Conservation (phyloP, 192 early-diverging fungal species). For the Backusella circina region DNA sequence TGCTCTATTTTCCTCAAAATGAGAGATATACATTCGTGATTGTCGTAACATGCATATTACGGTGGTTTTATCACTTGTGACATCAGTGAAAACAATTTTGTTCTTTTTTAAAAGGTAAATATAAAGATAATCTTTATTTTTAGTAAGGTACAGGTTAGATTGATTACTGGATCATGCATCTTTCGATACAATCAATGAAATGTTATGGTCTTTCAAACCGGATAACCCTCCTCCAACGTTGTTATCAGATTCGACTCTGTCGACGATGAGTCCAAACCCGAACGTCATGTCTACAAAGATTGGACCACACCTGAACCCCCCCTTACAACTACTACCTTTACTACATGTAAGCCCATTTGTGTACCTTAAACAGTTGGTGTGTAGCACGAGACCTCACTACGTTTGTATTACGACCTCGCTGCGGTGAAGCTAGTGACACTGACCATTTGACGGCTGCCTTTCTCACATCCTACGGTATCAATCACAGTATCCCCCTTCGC, state of each 20-base stretch:
- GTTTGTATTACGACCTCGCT: slow-evolving; percentile 89
- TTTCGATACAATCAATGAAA: too few relatives aligned
- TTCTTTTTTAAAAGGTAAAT: too few relatives aligned
- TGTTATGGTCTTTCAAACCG: too few relatives aligned
- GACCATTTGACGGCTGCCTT: slow-evolving; percentile 90
- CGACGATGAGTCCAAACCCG: slow-evolving; percentile 91
- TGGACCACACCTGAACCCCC: slow-evolving; percentile 63
- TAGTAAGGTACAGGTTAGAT: too few relatives aligned
- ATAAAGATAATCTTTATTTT: too few relatives aligned
- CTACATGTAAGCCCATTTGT: slow-evolving; percentile 87
- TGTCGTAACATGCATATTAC: too few relatives aligned
- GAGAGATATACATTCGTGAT: too few relatives aligned
- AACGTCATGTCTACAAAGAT: slow-evolving; percentile 78
- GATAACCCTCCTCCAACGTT: slow-evolving; percentile 89
- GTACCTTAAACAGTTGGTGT: slow-evolving; percentile 76
- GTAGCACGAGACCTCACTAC: slow-evolving; percentile 78
- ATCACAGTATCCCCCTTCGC: slow-evolving; percentile 87
- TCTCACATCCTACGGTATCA: slow-evolving; percentile 80
- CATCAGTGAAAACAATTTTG: too few relatives aligned
- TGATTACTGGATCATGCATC: too few relatives aligned
- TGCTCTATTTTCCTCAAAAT: too few relatives aligned
- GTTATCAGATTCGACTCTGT: slow-evolving; percentile 93
- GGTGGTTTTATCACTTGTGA: too few relatives aligned
- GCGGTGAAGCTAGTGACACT: slow-evolving; percentile 93
- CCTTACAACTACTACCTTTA: slow-evolving; percentile 95